Conservation (phyloP, 2,329 filamentous ascomycete genomes). For the Parafenestella ontariensis region DNA sequence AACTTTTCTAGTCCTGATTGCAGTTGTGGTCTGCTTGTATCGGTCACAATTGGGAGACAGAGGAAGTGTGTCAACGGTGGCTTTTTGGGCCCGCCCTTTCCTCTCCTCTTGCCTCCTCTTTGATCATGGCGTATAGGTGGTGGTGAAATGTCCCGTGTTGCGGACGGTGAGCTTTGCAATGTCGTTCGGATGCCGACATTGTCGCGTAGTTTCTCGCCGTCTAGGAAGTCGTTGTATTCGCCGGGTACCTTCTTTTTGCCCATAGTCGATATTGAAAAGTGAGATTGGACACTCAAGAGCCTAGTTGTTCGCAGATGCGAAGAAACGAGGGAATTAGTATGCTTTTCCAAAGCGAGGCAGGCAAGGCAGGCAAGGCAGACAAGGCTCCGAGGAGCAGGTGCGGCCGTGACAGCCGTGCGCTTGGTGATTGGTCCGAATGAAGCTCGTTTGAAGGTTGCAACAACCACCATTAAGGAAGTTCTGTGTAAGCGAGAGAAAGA, state of each 20-base stretch:
- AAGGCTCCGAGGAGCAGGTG: neutral
- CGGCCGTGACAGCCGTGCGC: constrained; percentile 1
- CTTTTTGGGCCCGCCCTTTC: constrained; percentile 40
- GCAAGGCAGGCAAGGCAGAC: neutral
- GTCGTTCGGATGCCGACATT: constrained; percentile 35
- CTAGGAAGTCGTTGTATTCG: constrained; percentile 46
- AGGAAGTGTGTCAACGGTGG: constrained; percentile 74
- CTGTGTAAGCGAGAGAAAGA: neutral
- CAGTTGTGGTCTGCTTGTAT: constrained; percentile 68
- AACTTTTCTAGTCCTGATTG: constrained; percentile 68
- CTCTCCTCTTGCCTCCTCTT: constrained; percentile 17
- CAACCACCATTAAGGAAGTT: constrained; percentile 10
- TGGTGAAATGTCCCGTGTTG: constrained; percentile 17
- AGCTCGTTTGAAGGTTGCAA: constrained; percentile 2
- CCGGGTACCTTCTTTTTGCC: constrained; percentile 37
- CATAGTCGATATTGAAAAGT: constrained; percentile 23
- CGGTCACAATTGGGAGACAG: constrained; percentile 74
- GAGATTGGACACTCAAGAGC: neutral
- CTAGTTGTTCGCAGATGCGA: neutral
- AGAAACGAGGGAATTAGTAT: neutral
- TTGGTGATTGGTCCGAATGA: constrained; percentile 8
- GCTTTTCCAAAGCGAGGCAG: neutral
- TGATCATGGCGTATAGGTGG: constrained; percentile 11
- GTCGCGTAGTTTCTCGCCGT: constrained; percentile 41
- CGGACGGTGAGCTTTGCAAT: constrained; percentile 19